These are phyloP conservation scores for Lathyrus aphaca DNA, from an alignment of 306 rosid species.

Conservation along the genomic window DNA sequence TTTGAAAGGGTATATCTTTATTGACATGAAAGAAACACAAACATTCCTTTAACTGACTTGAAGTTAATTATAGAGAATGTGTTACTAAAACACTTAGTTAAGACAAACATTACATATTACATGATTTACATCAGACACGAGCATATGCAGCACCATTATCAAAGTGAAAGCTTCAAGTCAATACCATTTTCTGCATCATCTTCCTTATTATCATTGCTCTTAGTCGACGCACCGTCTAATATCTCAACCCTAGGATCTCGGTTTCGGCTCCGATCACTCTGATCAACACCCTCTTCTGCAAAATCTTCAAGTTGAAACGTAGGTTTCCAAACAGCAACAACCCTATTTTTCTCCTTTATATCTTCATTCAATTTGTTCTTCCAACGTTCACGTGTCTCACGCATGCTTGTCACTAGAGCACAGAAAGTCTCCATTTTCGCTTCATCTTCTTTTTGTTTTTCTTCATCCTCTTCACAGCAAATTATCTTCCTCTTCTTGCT, in stretches of 20 bases:
- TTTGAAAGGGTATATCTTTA: too few relatives aligned
- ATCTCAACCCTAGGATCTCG: neutral
- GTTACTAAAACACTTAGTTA: neutral
- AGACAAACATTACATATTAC: neutral
- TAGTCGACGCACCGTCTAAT: conserved; percentile 17
- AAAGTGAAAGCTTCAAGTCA: conserved; percentile 56
- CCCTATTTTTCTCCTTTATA: conserved; percentile 18
- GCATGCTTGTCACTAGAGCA: conserved; percentile 55
- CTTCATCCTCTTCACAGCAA: conserved; percentile 23
- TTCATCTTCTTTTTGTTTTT: conserved; percentile 51
- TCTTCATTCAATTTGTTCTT: conserved; percentile 11
- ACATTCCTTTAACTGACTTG: too few relatives aligned
- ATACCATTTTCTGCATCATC: conserved; percentile 35
- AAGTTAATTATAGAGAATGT: too few relatives aligned
- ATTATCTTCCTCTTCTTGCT: conserved; percentile 53
- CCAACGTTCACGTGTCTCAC: conserved; percentile 56
- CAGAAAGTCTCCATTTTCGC: conserved; percentile 53
- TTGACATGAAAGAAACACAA: too few relatives aligned
- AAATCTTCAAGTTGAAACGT: conserved; percentile 59
- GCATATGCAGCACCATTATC: conserved; percentile 4
- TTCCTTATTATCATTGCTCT: conserved; percentile 8
- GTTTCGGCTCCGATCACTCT: neutral
- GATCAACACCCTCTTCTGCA: conserved; percentile 33
- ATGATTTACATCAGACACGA: neutral
- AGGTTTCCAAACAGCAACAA: conserved; percentile 53